A percentile compares a stretch with the other conserved stretches of the same genome.
phyloP scores from a whole-genome alignment of 352 stramenopile genomes.

The Aphanomyces invadans region DNA sequence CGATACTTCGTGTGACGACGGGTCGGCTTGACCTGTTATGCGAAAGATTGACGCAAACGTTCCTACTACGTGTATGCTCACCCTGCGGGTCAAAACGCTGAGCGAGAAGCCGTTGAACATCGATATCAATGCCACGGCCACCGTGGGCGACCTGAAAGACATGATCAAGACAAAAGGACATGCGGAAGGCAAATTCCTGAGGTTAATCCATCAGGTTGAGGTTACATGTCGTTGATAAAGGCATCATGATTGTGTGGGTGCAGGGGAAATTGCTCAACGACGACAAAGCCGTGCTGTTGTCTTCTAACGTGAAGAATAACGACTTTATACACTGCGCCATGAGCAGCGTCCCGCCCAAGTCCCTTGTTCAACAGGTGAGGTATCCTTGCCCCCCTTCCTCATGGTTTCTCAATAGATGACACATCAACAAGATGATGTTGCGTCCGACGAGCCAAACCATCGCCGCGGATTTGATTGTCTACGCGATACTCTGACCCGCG shows the following conservation, averaged over 20 bases:
- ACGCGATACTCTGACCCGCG: conserved; percentile 67
- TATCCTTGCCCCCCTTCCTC: background rate
- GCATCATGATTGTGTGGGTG: background rate
- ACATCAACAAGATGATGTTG: conserved; percentile 57
- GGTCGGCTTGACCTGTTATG: background rate
- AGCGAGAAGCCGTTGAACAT: conserved; percentile 77
- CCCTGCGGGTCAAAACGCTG: conserved; percentile 65
- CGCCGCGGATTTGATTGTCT: conserved; percentile 72
- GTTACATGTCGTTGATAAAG: no score
- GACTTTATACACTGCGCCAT: conserved; percentile 85
- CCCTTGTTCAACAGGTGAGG: conserved; percentile 61
- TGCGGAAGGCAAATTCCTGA: conserved; percentile 77
- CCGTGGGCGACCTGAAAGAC: conserved; percentile 50
- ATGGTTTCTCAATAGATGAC: background rate
- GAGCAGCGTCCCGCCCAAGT: conserved; percentile 64
- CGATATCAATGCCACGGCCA: conserved; percentile 54
- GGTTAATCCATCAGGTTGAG: conserved; percentile 75
- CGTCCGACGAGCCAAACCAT: conserved; percentile 19
- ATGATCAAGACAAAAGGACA: conserved; percentile 57
- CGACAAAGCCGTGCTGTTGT: conserved; percentile 60
- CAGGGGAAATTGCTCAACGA: conserved; percentile 82
- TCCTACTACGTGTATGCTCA: conserved; percentile 32
- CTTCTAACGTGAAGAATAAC: conserved; percentile 67
- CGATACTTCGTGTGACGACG: no score
- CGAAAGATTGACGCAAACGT: conserved; percentile 9